Conservation (phyloP, 2,329 filamentous ascomycete species). For the Pyricularia pennisetigena region DNA sequence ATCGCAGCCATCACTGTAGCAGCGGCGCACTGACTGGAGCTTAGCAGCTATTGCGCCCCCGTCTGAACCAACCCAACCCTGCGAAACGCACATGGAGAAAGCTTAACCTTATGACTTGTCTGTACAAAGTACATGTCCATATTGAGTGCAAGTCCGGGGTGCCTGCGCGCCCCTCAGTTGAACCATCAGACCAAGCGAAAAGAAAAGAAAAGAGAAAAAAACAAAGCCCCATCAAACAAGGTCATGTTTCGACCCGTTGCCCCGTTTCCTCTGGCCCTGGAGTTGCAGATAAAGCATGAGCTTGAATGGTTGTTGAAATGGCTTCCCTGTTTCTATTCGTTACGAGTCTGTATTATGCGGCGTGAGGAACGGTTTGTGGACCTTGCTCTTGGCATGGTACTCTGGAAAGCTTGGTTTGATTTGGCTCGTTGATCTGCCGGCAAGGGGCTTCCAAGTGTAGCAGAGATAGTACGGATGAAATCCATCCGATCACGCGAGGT, state of each 20-base stretch:
- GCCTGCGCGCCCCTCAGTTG: not conserved
- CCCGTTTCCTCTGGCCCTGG: not conserved
- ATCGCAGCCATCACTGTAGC: not conserved
- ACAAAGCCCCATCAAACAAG: not conserved
- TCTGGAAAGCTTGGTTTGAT: not conserved
- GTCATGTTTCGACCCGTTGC: not conserved
- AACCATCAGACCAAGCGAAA: not conserved
- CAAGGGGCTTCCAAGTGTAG: not conserved
- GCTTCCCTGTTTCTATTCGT: not conserved
- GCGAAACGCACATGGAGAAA: not conserved
- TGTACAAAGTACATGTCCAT: too few relatives aligned
- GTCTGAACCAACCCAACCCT: not conserved
- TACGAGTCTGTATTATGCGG: not conserved
- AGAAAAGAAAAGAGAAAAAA: too few relatives aligned
- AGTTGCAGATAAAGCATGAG: not conserved
- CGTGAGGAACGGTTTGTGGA: not conserved
- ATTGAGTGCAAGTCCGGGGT: not conserved
- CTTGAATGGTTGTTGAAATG: not conserved
- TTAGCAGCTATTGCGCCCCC: not conserved
- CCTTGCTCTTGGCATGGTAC: not conserved
- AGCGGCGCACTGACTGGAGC: not conserved
- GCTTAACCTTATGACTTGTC: not conserved
- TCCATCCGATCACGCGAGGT: not conserved
- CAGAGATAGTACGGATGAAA: not conserved
- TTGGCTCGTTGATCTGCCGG: not conserved